Percentiles rank a stretch among this genome's conserved stretches.
Conservation (phyloP, 306 rosid species). For the Crataegus laevigata region DNA sequence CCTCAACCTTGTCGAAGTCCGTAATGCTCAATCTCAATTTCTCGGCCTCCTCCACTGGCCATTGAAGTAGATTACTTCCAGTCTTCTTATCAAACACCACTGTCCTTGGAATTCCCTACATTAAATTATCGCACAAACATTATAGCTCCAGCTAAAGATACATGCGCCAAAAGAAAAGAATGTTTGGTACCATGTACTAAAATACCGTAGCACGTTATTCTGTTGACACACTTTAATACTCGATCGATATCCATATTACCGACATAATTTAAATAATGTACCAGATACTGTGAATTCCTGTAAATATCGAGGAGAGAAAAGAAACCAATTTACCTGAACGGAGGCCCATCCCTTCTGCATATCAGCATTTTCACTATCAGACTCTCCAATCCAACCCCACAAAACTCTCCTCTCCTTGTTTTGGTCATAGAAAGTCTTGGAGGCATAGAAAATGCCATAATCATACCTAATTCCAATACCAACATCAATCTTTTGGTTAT, state of each 20-base stretch:
- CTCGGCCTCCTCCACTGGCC: constrained; percentile 81
- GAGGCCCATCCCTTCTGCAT: constrained; percentile 88
- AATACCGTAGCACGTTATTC: not conserved
- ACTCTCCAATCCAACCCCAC: constrained; percentile 93
- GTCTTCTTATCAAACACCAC: constrained; percentile 55
- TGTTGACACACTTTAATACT: not conserved
- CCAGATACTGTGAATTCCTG: not conserved
- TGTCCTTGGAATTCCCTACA: constrained; percentile 78
- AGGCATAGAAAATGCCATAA: constrained; percentile 73
- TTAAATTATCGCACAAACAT: not conserved
- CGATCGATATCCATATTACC: too few species aligned
- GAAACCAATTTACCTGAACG: constrained; percentile 38
- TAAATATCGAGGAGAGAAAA: not conserved
- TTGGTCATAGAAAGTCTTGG: constrained; percentile 69
- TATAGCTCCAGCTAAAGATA: not conserved
- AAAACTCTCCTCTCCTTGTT: constrained; percentile 54
- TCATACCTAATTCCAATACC: constrained; percentile 77
- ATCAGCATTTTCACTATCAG: constrained; percentile 79
- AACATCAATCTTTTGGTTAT: constrained; percentile 46
- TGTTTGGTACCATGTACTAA: not conserved
- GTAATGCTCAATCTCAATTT: constrained; percentile 48
- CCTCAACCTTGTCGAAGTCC: constrained; percentile 38
- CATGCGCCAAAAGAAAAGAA: not conserved
- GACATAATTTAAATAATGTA: not conserved
- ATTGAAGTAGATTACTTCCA: constrained; percentile 61